Base-by-base conservation (phyloP, 371 early-diverging fungal genomes). In the Lichtheimia ornata region DNA sequence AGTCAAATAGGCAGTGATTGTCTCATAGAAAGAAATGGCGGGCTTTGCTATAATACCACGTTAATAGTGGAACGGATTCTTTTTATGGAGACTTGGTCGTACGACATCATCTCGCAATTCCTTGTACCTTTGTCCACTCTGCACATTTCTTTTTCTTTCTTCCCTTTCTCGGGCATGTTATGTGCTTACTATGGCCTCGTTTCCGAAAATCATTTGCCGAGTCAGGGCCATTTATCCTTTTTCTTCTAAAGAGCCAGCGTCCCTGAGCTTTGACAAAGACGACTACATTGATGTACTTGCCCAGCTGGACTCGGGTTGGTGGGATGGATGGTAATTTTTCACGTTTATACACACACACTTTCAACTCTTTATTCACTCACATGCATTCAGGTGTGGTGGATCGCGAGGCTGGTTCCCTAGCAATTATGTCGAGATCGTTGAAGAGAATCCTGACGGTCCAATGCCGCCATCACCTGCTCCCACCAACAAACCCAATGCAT, bases 321-420 rank as follows among this genome's bases (percentile, higher is more conserved):
- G 97, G 97, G 91, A 95, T 73, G 93, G 92, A 17, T 74, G 71
- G 75, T 86, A 66, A 61, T 43, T 45, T 13, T 13, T 25, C 18
- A 12, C 50, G 25, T 25, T 52, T 14, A 14, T 17, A 7, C 14
- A 22, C 11, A 12, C 22, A n/a, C 22, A 20, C 17, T 55, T 45
- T 41, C 9, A 53, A 6, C 9, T 52, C 35, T 59, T 15, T 55
- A 45, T 43, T 59, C 22, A 14, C 20, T 35, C 20, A 4, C 17
- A 42, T 56, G 3, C 22, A 18, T 43, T 22, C 24, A 73, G 74
- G 66, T 81, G 88, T 64, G 81, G 80, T 64, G 87, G 84, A 41
- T 72, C 72, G 60, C 83, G 87, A 57, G 96, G 95, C 28, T 95
- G 95, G 95, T 95, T 96, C 75, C 97, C 95, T 1, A 90, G 92